These are phyloP conservation scores for Spongiforma sp. DNA, from an alignment of 1,284 basidiomycete genomes.

Conservation along the genomic window DNA sequence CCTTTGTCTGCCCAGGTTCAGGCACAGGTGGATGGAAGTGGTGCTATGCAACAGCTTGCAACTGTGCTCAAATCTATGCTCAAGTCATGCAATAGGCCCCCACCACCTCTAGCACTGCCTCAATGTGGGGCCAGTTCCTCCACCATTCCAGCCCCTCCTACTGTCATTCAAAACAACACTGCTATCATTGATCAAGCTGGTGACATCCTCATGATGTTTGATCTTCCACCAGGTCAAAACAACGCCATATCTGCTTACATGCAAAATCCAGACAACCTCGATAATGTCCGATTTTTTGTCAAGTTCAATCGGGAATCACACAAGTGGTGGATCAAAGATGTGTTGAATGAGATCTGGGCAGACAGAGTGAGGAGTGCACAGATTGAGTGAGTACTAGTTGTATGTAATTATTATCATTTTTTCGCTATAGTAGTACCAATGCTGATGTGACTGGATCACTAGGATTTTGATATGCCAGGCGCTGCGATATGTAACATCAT, in stretches of 20 bases:
- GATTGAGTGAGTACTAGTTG: background rate
- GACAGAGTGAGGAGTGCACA: background rate
- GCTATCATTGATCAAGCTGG: background rate
- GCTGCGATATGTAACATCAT: background rate
- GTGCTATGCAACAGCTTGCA: background rate
- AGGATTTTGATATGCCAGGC: background rate
- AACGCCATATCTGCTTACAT: constrained; percentile 4
- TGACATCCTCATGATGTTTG: background rate
- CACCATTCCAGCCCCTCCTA: background rate
- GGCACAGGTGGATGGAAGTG: background rate
- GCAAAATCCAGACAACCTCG: background rate
- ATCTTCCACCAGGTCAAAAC: background rate
- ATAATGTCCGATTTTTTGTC: background rate
- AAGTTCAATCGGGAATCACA: background rate
- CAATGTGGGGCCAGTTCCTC: background rate
- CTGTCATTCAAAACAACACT: background rate
- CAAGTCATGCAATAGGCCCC: background rate
- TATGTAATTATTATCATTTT: background rate
- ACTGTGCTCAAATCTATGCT: background rate
- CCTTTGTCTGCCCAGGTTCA: background rate
- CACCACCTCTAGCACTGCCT: background rate
- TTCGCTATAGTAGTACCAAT: background rate
- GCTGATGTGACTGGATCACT: background rate
- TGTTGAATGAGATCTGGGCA: background rate
- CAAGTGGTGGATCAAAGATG: background rate